These are phyloP conservation scores for Alternaria arborescens DNA, from an alignment of 2,329 filamentous ascomycete genomes.

Conservation along the genomic window DNA sequence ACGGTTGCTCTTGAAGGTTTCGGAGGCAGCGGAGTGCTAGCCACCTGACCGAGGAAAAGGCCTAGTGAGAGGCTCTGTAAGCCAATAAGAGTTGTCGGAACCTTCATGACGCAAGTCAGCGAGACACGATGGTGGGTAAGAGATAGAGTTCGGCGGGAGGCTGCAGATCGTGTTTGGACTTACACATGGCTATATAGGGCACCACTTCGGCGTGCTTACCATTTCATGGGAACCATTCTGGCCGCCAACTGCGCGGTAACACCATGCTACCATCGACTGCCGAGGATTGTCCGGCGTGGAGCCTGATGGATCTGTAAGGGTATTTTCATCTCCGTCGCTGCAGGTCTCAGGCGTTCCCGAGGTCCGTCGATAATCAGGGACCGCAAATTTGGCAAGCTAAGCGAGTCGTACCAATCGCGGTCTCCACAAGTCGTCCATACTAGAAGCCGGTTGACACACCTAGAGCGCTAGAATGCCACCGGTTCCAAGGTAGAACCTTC, in stretches of 20 bases:
- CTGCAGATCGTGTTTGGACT: slow-evolving; percentile 14
- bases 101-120: slow-evolving; percentile 20
- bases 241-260: slow-evolving; percentile 13
- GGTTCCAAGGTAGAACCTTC: slow-evolving; percentile 6
- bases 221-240: slow-evolving; percentile 4
- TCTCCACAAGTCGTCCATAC: not conserved
- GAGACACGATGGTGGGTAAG: slow-evolving; percentile 1
- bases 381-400: slow-evolving; percentile 1
- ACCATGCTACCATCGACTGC: slow-evolving; percentile 1
- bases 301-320: slow-evolving; percentile 9
- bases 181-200: slow-evolving; percentile 17
- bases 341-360: slow-evolving; percentile 1
- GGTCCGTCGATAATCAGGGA: slow-evolving; percentile 9
- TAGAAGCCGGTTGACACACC: slow-evolving; percentile 1
- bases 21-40: slow-evolving; percentile 17
- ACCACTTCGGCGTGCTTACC: slow-evolving; percentile 6
- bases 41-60: slow-evolving; percentile 13
- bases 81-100: slow-evolving; percentile 6
- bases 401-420: slow-evolving; percentile 10
- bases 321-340: slow-evolving; percentile 22
- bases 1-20: slow-evolving; percentile 13
- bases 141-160: slow-evolving; percentile 15
- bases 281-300: slow-evolving; percentile 17
- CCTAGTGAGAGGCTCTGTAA: slow-evolving; percentile 16
- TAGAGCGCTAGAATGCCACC: not conserved